phyloP scores from a whole-genome alignment of 2,329 filamentous ascomycete species.

The Esteya vermicola region DNA sequence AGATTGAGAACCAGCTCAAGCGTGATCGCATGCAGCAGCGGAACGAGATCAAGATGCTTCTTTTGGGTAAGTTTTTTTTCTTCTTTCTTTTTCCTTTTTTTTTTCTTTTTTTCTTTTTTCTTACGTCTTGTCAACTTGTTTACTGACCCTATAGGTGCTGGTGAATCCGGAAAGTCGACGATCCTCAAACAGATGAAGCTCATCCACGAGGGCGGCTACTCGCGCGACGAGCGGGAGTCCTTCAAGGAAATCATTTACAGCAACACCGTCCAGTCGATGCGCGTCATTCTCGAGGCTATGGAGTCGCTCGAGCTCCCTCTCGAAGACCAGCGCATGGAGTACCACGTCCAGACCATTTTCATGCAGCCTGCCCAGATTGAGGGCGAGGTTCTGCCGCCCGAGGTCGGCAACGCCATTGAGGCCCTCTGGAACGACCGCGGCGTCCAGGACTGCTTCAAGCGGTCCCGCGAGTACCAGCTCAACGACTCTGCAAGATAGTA shows the following conservation, averaged over 20 bases:
- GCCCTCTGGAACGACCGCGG: slow-evolving; percentile 86
- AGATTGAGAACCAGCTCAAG: slow-evolving; percentile 99
- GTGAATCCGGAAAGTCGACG: slow-evolving; percentile 93
- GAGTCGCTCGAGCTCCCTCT: slow-evolving; percentile 64
- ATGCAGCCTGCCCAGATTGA: slow-evolving; percentile 97
- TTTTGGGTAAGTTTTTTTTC: slow-evolving; percentile 61
- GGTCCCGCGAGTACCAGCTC: slow-evolving; percentile 88
- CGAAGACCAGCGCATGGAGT: slow-evolving; percentile 84
- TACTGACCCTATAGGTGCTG: slow-evolving; percentile 52
- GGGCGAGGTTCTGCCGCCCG: slow-evolving; percentile 83
- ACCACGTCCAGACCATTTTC: slow-evolving; percentile 96
- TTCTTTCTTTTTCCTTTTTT: no score
- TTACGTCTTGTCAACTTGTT: no score
- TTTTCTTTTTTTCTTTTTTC: no score
- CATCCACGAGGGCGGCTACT: slow-evolving; percentile 98
- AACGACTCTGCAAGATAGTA: slow-evolving; percentile 95
- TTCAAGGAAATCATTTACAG: slow-evolving; percentile 61
- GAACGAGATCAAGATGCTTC: slow-evolving; percentile 99
- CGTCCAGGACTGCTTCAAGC: slow-evolving; percentile 89
- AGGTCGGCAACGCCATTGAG: slow-evolving; percentile 86
- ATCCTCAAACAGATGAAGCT: slow-evolving; percentile 98
- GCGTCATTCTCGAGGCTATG: slow-evolving; percentile 55
- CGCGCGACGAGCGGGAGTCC: slow-evolving; percentile 64
- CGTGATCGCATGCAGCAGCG: slow-evolving; percentile 96
- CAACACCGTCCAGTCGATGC: slow-evolving; percentile 57